These are phyloP conservation scores for Posidonia australis DNA, from an alignment of 106 monocot species.

Conservation along the genomic window DNA sequence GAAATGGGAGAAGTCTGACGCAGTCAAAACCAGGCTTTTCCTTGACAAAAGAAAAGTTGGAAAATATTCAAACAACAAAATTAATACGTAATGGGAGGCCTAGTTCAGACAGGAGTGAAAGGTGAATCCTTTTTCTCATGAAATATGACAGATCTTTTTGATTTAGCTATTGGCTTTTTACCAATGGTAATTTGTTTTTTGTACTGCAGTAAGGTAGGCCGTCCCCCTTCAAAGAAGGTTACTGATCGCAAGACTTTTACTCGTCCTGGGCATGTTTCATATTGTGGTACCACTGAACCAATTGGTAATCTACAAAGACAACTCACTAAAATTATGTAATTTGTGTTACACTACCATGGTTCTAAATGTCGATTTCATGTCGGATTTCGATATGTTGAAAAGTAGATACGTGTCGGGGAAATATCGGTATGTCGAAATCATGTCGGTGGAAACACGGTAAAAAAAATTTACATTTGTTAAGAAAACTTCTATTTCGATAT, in stretches of 20 bases:
- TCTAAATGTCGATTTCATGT: too few relatives aligned
- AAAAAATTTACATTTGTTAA: too few relatives aligned
- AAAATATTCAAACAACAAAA: conserved; percentile 34
- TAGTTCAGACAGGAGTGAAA: conserved; percentile 51
- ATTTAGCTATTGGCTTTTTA: neutral
- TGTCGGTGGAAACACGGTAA: too few relatives aligned
- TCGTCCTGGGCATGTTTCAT: conserved; percentile 35
- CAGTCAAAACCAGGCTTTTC: conserved; percentile 39
- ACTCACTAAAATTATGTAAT: conserved; percentile 1
- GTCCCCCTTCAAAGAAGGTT: conserved; percentile 67
- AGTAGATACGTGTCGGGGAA: too few relatives aligned
- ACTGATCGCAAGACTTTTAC: conserved; percentile 57
- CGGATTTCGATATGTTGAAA: too few relatives aligned
- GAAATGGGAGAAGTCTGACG: conserved; percentile 55
- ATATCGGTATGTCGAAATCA: too few relatives aligned
- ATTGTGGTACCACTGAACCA: conserved; percentile 30
- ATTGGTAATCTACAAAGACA: conserved; percentile 31
- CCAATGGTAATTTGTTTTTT: conserved; percentile 2
- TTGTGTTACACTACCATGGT: neutral
- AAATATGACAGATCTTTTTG: neutral
- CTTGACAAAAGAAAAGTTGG: conserved; percentile 57
- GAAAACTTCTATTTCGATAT: too few relatives aligned
- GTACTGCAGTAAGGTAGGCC: conserved; percentile 52
- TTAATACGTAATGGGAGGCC: conserved; percentile 57
- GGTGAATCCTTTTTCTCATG: conserved; percentile 23